These are phyloP conservation scores for Ceratocystiopsis brevicomis DNA, from an alignment of 2,329 filamentous ascomycete species.

Conservation along the genomic window DNA sequence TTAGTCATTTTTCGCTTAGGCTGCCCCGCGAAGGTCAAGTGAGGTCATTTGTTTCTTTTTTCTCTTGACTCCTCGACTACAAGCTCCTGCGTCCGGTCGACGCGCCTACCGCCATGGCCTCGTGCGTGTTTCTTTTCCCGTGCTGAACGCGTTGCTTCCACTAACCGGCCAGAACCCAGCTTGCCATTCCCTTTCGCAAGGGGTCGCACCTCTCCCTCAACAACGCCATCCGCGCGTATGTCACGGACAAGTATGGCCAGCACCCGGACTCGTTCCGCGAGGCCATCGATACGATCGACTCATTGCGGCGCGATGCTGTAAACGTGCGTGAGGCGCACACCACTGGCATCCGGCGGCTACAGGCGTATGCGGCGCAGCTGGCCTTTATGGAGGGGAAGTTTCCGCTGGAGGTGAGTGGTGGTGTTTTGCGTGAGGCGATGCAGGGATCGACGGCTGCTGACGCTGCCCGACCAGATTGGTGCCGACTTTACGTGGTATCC, in stretches of 20 bases:
- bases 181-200: constrained; percentile 74
- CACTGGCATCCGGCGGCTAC: constrained; percentile 73
- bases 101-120: too few species aligned
- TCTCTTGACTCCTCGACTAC: too few species aligned
- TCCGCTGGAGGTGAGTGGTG: constrained; percentile 66
- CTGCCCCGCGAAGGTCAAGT: too few species aligned
- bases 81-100: too few species aligned
- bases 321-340: constrained; percentile 74
- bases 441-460: too few species aligned
- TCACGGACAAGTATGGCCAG: constrained; percentile 95
- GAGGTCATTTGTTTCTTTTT: too few species aligned
- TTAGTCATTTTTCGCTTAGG: too few species aligned
- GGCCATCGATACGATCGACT: constrained; percentile 70
- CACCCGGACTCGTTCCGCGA: constrained; percentile 91
- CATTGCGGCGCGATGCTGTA: constrained; percentile 66
- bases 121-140: too few species aligned
- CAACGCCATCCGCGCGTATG: constrained; percentile 77
- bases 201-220: constrained; percentile 64
- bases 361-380: constrained; percentile 79
- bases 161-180: constrained; percentile 28
- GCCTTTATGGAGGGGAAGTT: constrained; percentile 92
- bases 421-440: too few species aligned
- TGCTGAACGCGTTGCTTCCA: too few species aligned
- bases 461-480: constrained; percentile 35
- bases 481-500: constrained; percentile 96